A percentile compares a stretch with the other conserved stretches of the same genome.
phyloP scores from a whole-genome alignment of 2,329 filamentous ascomycete species.

The Sclerotinia borealis region DNA sequence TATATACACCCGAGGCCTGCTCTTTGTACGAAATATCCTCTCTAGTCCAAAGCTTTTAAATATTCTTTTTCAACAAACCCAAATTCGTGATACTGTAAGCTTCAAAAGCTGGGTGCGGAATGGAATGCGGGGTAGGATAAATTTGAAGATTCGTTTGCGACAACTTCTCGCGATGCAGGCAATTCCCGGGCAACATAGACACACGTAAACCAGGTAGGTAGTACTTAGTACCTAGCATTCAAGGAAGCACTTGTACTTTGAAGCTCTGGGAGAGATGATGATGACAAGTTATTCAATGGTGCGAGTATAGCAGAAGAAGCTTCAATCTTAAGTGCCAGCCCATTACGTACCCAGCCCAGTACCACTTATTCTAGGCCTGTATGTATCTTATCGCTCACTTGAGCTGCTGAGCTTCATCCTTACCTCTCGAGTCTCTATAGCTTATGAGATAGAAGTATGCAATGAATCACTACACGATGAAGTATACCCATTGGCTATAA shows the following conservation, averaged over 20 bases:
- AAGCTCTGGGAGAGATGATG: neutral
- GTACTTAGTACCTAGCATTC: too few species aligned
- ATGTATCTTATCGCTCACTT: neutral
- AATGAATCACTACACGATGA: neutral
- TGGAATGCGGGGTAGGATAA: conserved; percentile 8
- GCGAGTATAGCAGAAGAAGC: neutral
- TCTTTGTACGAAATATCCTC: neutral
- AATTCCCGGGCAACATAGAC: neutral
- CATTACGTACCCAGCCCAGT: too few species aligned
- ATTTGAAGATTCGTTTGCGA: neutral
- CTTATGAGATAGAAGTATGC: neutral
- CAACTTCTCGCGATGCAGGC: neutral
- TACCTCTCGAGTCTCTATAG: neutral
- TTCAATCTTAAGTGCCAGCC: neutral
- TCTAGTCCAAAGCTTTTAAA: neutral
- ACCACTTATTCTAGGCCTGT: neutral
- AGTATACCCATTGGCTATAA: neutral
- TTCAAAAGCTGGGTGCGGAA: neutral
- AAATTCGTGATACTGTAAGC: neutral
- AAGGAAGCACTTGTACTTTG: neutral
- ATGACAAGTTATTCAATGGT: neutral
- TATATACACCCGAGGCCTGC: neutral
- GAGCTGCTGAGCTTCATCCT: neutral
- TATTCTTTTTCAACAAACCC: too few species aligned
- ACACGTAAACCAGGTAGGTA: neutral